phyloP scores from a whole-genome alignment of 495 filamentous ascomycete genomes.

The Xylaria bambusicola region DNA sequence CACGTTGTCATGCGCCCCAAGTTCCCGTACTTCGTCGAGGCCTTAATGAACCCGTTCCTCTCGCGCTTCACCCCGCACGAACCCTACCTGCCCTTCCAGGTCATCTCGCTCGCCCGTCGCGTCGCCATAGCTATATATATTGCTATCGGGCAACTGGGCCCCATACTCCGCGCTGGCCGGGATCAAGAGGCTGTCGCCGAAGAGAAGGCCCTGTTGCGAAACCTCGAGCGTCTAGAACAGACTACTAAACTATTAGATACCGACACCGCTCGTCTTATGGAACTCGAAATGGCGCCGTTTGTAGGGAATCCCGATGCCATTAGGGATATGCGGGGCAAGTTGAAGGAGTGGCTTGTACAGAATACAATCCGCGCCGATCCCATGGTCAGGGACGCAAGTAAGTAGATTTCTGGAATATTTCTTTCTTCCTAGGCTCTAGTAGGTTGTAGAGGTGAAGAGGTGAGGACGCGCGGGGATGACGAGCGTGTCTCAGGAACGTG shows the following conservation, averaged over 20 bases:
- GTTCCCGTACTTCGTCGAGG: constrained; percentile 55
- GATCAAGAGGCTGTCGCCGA: constrained; percentile 33
- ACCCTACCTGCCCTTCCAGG: constrained; percentile 86
- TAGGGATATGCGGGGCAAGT: constrained; percentile 59
- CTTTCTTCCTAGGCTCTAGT: too few relatives aligned
- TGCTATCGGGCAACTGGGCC: constrained; percentile 81
- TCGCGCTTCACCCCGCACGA: constrained; percentile 50
- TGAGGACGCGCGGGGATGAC: too few relatives aligned
- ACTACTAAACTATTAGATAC: constrained; percentile 58
- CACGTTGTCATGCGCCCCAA: constrained; percentile 69
- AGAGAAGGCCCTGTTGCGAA: constrained; percentile 44
- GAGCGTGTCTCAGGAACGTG: too few relatives aligned
- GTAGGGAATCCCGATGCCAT: constrained; percentile 65
- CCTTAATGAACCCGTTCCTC: constrained; percentile 65
- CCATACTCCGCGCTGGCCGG: constrained; percentile 53
- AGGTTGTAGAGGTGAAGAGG: too few relatives aligned
- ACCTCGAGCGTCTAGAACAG: constrained; percentile 58
- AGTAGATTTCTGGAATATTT: too few relatives aligned
- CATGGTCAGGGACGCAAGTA: constrained; percentile 74
- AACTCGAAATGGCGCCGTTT: constrained; percentile 82
- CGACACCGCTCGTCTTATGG: constrained; percentile 70
- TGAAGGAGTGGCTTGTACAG: constrained; percentile 77
- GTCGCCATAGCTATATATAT: constrained; percentile 80
- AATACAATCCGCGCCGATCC: constrained; percentile 71
- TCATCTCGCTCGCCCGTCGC: constrained; percentile 74